These are phyloP conservation scores for Dioszegia crocea DNA, from an alignment of 768 basidiomycete species.

Conservation along the genomic window DNA sequence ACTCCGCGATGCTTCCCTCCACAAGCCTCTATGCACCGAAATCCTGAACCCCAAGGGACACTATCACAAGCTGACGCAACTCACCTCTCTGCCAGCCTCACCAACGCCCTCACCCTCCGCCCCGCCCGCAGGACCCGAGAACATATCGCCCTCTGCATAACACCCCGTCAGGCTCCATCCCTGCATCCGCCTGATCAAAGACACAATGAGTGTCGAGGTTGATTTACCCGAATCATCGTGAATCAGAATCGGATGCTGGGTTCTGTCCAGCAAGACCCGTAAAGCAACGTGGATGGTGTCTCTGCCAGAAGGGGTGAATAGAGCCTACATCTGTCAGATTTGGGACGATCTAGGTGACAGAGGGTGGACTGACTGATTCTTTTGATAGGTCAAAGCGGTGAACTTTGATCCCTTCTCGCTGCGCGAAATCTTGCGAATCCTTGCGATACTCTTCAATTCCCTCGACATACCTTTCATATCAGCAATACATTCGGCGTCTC, in stretches of 20 bases:
- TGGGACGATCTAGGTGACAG: background rate
- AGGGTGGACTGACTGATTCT: conserved; percentile 24
- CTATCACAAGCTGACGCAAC: background rate
- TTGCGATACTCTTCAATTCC: conserved; percentile 33
- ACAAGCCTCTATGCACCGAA: no score
- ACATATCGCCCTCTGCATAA: conserved; percentile 39
- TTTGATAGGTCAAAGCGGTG: conserved; percentile 33
- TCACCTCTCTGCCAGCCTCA: conserved; percentile 40
- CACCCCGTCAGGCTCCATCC: conserved; percentile 34
- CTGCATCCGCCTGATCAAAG: conserved; percentile 27
- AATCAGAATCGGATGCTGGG: conserved; percentile 42
- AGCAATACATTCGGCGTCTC: background rate
- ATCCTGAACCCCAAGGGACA: no score
- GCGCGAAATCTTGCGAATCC: conserved; percentile 35
- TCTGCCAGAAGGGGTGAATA: conserved; percentile 19
- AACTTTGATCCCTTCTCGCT: conserved; percentile 14
- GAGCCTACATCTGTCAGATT: background rate
- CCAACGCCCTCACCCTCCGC: conserved; percentile 42
- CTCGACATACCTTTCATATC: conserved; percentile 41
- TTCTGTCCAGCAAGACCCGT: conserved; percentile 25
- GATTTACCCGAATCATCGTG: conserved; percentile 45
- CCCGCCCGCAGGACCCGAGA: conserved; percentile 43
- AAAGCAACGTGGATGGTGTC: conserved; percentile 20
- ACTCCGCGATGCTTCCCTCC: no score
- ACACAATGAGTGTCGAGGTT: conserved; percentile 19